Evolutionary conservation across 768 basidiomycete genomes (phyloP).

Genomic region (Amanita polypyramis): DNA sequence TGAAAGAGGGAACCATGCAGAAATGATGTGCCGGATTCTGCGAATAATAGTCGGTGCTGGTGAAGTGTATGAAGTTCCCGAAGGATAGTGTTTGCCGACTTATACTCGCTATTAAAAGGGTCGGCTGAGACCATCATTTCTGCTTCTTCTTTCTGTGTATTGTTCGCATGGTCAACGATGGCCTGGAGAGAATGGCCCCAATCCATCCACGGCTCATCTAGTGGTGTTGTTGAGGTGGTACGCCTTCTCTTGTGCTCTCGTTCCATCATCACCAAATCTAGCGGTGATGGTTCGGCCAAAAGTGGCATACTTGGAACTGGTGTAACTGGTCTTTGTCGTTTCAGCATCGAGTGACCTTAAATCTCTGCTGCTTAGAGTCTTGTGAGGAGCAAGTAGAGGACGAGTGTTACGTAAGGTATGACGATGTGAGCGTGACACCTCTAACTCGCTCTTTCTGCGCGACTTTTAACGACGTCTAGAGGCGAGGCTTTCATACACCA

Average conservation of each 20-base stretch:
- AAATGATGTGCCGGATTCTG: neutral
- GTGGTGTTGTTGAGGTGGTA: slow-evolving; percentile 18
- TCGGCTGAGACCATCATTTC: neutral
- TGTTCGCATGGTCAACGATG: neutral
- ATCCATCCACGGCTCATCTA: slow-evolving; percentile 42
- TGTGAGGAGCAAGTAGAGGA: too few relatives aligned
- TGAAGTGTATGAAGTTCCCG: slow-evolving; percentile 62
- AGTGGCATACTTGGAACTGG: slow-evolving; percentile 19
- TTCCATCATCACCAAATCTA: slow-evolving; percentile 14
- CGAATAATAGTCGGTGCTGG: slow-evolving; percentile 48
- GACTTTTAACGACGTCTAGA: neutral
- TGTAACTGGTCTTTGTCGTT: slow-evolving; percentile 38
- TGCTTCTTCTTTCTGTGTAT: neutral
- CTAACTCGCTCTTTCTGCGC: neutral
- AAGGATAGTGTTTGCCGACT: slow-evolving; percentile 51
- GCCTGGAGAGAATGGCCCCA: slow-evolving; percentile 19
- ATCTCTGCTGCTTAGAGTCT: neutral
- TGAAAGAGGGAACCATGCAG: neutral
- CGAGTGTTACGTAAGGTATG: slow-evolving; percentile 4
- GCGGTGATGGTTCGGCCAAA: neutral
- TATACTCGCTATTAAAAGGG: slow-evolving; percentile 30
- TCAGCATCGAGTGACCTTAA: slow-evolving; percentile 31
- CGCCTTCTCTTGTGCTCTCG: slow-evolving; percentile 40
- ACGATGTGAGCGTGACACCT: neutral
- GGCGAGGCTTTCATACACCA: slow-evolving; percentile 7